Conservation (phyloP, 2,329 filamentous ascomycete genomes). For the Cucurbitaria berberidis region DNA sequence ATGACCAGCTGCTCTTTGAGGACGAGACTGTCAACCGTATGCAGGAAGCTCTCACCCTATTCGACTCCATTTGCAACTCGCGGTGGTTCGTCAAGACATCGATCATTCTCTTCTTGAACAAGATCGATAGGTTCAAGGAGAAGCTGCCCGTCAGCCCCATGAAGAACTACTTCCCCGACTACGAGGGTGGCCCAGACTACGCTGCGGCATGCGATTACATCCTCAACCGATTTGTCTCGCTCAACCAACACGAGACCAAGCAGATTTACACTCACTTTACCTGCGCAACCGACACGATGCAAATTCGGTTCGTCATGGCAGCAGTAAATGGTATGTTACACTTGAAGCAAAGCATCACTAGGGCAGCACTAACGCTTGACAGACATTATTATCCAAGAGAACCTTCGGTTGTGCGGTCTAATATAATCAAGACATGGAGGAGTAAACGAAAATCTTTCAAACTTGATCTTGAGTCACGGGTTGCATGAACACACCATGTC, state of each 20-base stretch:
- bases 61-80: slow-evolving; percentile 76
- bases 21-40: slow-evolving; percentile 86
- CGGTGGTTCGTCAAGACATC: slow-evolving; percentile 75
- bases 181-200: slow-evolving; percentile 91
- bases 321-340: slow-evolving; percentile 87
- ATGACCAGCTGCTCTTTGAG: slow-evolving; percentile 94
- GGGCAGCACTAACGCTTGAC: slow-evolving; percentile 51
- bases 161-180: slow-evolving; percentile 79
- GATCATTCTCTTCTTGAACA: slow-evolving; percentile 76
- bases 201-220: slow-evolving; percentile 97
- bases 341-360: not conserved
- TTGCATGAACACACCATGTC: slow-evolving; percentile 45
- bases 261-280: slow-evolving; percentile 99
- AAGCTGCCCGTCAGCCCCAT: slow-evolving; percentile 75
- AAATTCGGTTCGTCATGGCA: slow-evolving; percentile 99
- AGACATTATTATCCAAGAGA: slow-evolving; percentile 99
- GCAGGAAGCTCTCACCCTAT: slow-evolving; percentile 73
- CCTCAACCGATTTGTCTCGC: slow-evolving; percentile 94
- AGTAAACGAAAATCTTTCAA: slow-evolving; percentile 36
- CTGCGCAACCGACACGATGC: slow-evolving; percentile 96
- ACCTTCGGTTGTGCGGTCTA: slow-evolving; percentile 93
- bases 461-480: slow-evolving; percentile 43
- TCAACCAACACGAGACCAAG: slow-evolving; percentile 99
- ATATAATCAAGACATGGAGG: slow-evolving; percentile 67
- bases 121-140: slow-evolving; percentile 78